A percentile compares a stretch with the other conserved stretches of the same genome.
phyloP scores from a whole-genome alignment of 1,284 basidiomycete genomes.

The Paramarasmius palmivorus region DNA sequence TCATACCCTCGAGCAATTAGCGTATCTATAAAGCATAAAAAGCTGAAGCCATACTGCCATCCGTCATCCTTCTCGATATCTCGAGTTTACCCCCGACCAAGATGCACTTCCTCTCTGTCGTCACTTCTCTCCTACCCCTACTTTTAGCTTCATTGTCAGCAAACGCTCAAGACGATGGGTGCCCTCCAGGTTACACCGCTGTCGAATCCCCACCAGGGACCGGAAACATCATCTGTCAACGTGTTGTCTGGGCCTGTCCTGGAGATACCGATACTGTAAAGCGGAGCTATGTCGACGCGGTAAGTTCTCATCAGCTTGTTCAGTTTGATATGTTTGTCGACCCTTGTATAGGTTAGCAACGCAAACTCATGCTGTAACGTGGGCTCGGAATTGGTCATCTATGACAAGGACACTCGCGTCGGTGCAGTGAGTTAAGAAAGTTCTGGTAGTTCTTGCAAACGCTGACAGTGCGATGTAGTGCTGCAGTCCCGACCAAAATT shows the following conservation, averaged over 20 bases:
- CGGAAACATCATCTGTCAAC: neutral
- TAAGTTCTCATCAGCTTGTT: neutral
- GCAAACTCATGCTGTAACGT: neutral
- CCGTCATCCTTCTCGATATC: too few relatives aligned
- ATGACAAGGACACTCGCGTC: neutral
- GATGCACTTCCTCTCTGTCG: neutral
- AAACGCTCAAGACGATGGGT: neutral
- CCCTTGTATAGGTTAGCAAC: neutral
- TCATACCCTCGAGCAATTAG: too few relatives aligned
- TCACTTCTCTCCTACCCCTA: neutral
- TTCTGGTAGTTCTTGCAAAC: too few relatives aligned
- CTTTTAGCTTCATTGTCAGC: neutral
- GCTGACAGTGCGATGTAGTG: too few relatives aligned
- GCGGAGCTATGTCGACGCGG: neutral
- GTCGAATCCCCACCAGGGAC: neutral
- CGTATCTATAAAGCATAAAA: too few relatives aligned
- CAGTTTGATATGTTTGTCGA: too few relatives aligned
- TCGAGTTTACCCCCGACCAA: neutral
- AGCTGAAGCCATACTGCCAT: too few relatives aligned
- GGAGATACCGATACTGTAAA: neutral
- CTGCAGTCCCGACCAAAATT: neutral
- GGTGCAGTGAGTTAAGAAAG: neutral
- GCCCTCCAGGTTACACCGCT: neutral
- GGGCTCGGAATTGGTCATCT: neutral
- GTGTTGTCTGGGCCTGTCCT: neutral